phyloP scores from a whole-genome alignment of 2,329 filamentous ascomycete species.

The Tolypocladium endophyticum region DNA sequence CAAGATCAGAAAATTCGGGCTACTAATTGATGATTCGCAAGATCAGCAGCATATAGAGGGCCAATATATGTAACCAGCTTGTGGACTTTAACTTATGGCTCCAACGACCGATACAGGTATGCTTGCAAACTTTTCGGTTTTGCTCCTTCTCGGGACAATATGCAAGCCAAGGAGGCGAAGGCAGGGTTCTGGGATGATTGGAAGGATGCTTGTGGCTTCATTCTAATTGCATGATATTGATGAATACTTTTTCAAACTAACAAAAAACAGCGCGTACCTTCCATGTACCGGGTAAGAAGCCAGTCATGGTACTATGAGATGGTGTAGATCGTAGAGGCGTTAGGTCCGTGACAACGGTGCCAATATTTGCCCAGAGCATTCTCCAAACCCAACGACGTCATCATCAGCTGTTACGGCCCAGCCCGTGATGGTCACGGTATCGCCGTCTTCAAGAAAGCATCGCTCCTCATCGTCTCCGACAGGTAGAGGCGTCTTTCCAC shows the following conservation, averaged over 20 bases:
- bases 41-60: no score
- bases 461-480: conserved; percentile 56
- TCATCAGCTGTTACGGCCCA: conserved; percentile 27
- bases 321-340: not conserved
- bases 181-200: no score
- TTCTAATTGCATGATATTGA: not conserved
- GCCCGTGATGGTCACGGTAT: conserved; percentile 57
- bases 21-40: no score
- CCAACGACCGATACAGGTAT: no score
- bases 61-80: no score
- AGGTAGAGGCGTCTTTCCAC: conserved; percentile 54
- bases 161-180: not conserved
- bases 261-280: not conserved
- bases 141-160: no score
- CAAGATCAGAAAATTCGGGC: no score
- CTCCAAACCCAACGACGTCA: conserved; percentile 1
- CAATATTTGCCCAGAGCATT: not conserved
- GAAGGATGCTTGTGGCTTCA: no score
- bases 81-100: no score
- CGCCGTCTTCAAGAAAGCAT: conserved; percentile 64
- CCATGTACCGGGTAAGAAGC: not conserved
- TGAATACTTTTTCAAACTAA: not conserved
- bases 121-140: no score
- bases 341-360: not conserved
- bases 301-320: not conserved